phyloP scores from a whole-genome alignment of 2,329 filamentous ascomycete genomes.

The Penicillium verrucosum region DNA sequence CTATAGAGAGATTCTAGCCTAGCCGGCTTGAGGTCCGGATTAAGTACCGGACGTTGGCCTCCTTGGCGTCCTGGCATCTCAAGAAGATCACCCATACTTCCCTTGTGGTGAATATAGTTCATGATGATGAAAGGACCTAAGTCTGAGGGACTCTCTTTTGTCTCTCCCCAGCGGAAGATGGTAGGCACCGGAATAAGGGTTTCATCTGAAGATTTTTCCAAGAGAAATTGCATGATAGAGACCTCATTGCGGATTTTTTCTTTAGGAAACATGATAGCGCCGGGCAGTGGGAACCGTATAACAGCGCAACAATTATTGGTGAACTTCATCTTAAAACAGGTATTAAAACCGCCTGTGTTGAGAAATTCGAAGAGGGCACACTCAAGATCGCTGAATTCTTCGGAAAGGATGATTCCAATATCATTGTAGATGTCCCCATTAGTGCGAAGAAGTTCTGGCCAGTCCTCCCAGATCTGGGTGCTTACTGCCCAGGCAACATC shows the following conservation, averaged over 20 bases:
- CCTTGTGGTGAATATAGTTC: not conserved
- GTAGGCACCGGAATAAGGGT: slow-evolving; percentile 5
- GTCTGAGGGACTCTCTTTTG: not conserved
- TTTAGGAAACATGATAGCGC: slow-evolving; percentile 21
- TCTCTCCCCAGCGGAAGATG: not conserved
- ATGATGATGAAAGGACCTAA: not conserved
- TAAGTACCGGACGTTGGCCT: not conserved
- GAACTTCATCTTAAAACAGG: slow-evolving; percentile 22
- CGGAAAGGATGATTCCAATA: not conserved
- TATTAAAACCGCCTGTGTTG: slow-evolving; percentile 22
- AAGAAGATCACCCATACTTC: not conserved
- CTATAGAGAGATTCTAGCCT: not conserved
- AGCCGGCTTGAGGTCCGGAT: not conserved
- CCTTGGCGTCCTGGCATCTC: not conserved
- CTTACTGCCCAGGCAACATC: too few relatives aligned
- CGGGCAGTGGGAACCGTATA: slow-evolving; percentile 22
- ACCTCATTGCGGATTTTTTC: slow-evolving; percentile 24
- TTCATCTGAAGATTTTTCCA: slow-evolving; percentile 1
- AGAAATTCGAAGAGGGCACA: not conserved
- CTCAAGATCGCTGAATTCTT: not conserved
- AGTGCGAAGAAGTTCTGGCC: too few relatives aligned
- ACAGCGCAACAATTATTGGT: slow-evolving; percentile 11
- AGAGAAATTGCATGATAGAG: slow-evolving; percentile 7
- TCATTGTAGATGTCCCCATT: too few relatives aligned
- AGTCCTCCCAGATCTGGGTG: too few relatives aligned